phyloP scores from a whole-genome alignment of 352 stramenopile species.

The Pythium folliculosum region DNA sequence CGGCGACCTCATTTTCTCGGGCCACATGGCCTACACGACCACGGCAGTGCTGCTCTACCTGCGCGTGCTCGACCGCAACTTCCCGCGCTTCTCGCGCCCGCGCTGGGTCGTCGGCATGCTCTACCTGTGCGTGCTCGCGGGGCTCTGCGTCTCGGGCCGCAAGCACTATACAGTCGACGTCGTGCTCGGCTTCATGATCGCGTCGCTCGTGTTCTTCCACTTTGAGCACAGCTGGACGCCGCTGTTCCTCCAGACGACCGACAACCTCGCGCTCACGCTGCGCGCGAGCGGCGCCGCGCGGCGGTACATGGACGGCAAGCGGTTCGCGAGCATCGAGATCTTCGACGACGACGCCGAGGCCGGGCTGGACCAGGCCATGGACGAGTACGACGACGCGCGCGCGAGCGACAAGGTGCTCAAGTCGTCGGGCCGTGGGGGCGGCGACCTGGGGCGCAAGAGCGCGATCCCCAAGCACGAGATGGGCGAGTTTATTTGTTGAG shows the following conservation, averaged over 20 bases:
- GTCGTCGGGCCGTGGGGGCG: neutral
- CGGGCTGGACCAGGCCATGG: slow-evolving; percentile 12
- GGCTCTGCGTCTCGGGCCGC: slow-evolving; percentile 37
- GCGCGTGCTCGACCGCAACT: slow-evolving; percentile 37
- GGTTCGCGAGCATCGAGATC: slow-evolving; percentile 23
- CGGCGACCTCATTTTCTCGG: slow-evolving; percentile 52
- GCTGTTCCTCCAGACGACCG: slow-evolving; percentile 15
- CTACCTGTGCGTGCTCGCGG: slow-evolving; percentile 21
- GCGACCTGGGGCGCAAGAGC: slow-evolving; percentile 4
- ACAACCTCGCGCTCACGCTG: neutral
- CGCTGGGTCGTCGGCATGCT: slow-evolving; percentile 36
- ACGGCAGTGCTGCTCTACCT: slow-evolving; percentile 45
- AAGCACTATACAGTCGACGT: slow-evolving; percentile 53
- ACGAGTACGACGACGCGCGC: slow-evolving; percentile 23
- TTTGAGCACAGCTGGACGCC: slow-evolving; percentile 45
- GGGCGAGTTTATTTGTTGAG: slow-evolving; percentile 24
- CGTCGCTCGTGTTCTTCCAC: slow-evolving; percentile 44
- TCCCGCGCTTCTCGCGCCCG: slow-evolving; percentile 25
- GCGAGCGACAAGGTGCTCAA: slow-evolving; percentile 15
- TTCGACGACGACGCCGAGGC: slow-evolving; percentile 14
- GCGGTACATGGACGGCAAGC: slow-evolving; percentile 16
- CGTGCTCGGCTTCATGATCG: slow-evolving; percentile 40
- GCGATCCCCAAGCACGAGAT: slow-evolving; percentile 13
- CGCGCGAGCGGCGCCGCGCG: neutral
- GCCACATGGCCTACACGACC: slow-evolving; percentile 50